Base-by-base conservation (phyloP, 2,329 filamentous ascomycete species). In the Juglanconis oblonga region DNA sequence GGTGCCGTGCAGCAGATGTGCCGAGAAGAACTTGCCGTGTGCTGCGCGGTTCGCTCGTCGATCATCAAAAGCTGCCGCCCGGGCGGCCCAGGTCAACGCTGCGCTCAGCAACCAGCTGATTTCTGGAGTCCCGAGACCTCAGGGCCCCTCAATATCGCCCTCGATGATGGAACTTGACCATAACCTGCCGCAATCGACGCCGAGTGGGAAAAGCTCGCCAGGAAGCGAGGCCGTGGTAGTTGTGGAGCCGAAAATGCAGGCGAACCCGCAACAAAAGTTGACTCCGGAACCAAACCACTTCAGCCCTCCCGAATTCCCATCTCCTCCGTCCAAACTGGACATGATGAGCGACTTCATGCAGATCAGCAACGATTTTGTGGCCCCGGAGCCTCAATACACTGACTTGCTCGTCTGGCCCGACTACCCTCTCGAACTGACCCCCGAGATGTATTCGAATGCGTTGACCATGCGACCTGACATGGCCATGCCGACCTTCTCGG, bases 11-110 rank as follows among this genome's bases (percentile, higher is more conserved):
- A 73, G 76, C n/a, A 72, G 79, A 58, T 82, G 80, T 59, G 69
- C 73, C 5, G 77, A 81, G 49, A 82, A 81, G 68, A 77, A 75
- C 58, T 67, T 82, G n/a, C 67, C 73, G 1, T 79, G 81, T 64
- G 76, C 75, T 4, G 76, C 79, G 2, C 73, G 81, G 13, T 83
- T 78, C 67, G 80, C 81, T 1, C 73, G 81, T 31, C 73, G 81
- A 36, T 79, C 80, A 2, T 78, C 78, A 33, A 83, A 83, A 66
- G 76, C 74, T 3, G 77, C 77, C 1, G 67, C 76, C 11, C 72
- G 79, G 17, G 76, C 74, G 2, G 76, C 77, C 4, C 77, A 79
- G 57, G 74, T 74, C 38, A 73, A 58, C 38, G 71, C 71, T 13
- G 70, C 74, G 0, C 70, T 72, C 52, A 72, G 67, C 44, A 69